Base-by-base conservation (phyloP, 2,329 filamentous ascomycete genomes). In the Colletotrichum cordylinicola region DNA sequence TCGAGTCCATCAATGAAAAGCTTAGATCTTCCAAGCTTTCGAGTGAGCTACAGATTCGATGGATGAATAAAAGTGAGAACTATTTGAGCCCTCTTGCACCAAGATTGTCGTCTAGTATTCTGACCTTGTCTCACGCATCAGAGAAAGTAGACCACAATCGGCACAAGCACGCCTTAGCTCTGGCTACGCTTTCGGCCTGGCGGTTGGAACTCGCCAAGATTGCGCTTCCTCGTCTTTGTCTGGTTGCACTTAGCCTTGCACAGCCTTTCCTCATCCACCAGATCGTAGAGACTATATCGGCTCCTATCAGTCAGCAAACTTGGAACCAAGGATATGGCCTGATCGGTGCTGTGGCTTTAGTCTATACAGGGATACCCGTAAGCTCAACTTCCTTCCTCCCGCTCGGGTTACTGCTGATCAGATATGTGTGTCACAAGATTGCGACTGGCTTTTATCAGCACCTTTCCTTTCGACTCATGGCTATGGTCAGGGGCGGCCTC, bases 401-500 rank as follows among this genome's bases (percentile, higher is more conserved):
- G 31, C 52, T 31, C 8, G 52, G 66, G 33, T 68, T 60, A 29
- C 52, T 58, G 52, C 66, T 60, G 21, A 68, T 68, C 15, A 68
- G 66, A 60, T 43, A 60, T 43, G 21, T 39, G 52, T 68, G 52
- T 68, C 52, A 68, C 33, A 68, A 68, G 66, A 60, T 80, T 13
- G 75, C 74, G 18, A 78, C 75, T 29, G 77, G 78, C 24, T 77
- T 77, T 27, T 77, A 78, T 70, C 70, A 77, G 66, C 76, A 77
- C 65, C 78, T 79, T 13, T 77, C 74, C 15, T 80, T 78, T 55
- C 77, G 80, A 9, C 74, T 78, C 21, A 79, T 79, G 58, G 74
- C 80, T 10, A 81, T 79, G 75, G 74, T 81, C 15, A 77, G 81
- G 18, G 81, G 81, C 37, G 77, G 79, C 24, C 62, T 83, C 18